phyloP scores from a whole-genome alignment of 2,329 filamentous ascomycete species.

The Fulvia fulva region DNA sequence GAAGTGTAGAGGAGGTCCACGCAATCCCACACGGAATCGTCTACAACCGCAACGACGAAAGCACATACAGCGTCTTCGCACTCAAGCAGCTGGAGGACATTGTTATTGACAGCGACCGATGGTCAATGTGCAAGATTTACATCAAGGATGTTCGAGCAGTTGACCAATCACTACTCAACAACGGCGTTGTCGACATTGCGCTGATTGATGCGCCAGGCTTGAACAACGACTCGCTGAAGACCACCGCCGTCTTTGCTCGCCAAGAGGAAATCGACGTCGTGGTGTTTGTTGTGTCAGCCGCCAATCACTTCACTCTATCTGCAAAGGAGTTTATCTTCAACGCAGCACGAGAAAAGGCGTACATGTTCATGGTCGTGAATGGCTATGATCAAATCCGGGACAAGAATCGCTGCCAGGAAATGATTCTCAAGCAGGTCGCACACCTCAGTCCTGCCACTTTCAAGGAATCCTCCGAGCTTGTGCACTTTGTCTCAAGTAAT shows the following conservation, averaged over 20 bases:
- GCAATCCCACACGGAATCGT: constrained; percentile 76
- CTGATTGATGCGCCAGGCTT: constrained; percentile 94
- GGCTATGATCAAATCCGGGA: constrained; percentile 92
- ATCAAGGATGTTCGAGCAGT: constrained; percentile 84
- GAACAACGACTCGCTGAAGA: constrained; percentile 94
- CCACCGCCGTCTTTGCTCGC: constrained; percentile 91
- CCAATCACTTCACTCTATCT: constrained; percentile 95
- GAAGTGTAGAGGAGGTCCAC: constrained; percentile 88
- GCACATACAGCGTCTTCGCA: constrained; percentile 83
- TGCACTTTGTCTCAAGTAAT: constrained; percentile 97
- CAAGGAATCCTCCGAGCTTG: constrained; percentile 87
- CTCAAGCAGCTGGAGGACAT: constrained; percentile 79
- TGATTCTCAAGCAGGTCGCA: constrained; percentile 85
- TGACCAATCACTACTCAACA: constrained; percentile 91
- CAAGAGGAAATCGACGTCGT: constrained; percentile 99
- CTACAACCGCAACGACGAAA: constrained; percentile 88
- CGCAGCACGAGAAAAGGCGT: constrained; percentile 92
- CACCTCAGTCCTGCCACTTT: constrained; percentile 86
- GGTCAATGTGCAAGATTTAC: constrained; percentile 95
- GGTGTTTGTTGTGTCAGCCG: constrained; percentile 94
- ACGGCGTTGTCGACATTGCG: constrained; percentile 95
- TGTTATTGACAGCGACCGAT: constrained; percentile 81
- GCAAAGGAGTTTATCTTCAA: constrained; percentile 98
- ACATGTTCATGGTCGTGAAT: constrained; percentile 98
- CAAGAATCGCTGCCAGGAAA: constrained; percentile 84